Base-by-base conservation (phyloP, 345 rosid species). In the Aethionema arabicum region DNA sequence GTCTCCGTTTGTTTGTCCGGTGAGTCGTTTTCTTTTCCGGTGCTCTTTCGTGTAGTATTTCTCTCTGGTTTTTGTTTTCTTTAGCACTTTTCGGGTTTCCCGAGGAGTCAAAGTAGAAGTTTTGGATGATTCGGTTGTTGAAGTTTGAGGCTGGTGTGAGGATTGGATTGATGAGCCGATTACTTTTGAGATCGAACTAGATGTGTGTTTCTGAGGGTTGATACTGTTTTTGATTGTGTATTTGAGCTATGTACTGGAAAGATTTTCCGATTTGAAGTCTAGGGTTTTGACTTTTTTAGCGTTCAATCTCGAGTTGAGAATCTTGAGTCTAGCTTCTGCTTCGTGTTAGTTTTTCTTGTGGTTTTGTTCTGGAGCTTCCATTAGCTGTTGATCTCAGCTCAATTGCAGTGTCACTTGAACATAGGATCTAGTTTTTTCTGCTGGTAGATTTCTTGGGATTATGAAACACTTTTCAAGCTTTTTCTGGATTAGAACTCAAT, bases 281-380 rank as follows among this genome's bases (percentile, higher is more conserved):
- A 56, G 63, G 44, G 63, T 72, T 21, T 66, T 72, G 76, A 65
- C 76, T 72, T 72, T 65, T 45, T 3, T 53, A 44, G 71, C 70
- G 61, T 72, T 39, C 5, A 42, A 56, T 52, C 61, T 3, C 38
- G 57, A 64, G 46, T 72, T 63, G 56, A 52, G 14, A 40, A 72
- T 37, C 37, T 64, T 63, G 64, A 5, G 0, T 58, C 50, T 38
- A 30, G 4, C 10, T 9, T 31, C 6, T 64, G 55, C 7, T 52
- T 33, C 10, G 13, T 49, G 44, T 59, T 36, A n/a, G 8, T 43
- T 2, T 49, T 8, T 44, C 15, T 6, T 46, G 9, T 65, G 2
- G 16, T 52, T 58, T 2, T 65, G 33, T 38, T 21, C n/a, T 44
- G 11, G 30, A 64, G 66, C 61, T 58, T 37, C 12, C 12, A n/a